These are phyloP conservation scores for Eucalyptus pauciflora DNA, from an alignment of 345 rosid species.

Conservation along the genomic window DNA sequence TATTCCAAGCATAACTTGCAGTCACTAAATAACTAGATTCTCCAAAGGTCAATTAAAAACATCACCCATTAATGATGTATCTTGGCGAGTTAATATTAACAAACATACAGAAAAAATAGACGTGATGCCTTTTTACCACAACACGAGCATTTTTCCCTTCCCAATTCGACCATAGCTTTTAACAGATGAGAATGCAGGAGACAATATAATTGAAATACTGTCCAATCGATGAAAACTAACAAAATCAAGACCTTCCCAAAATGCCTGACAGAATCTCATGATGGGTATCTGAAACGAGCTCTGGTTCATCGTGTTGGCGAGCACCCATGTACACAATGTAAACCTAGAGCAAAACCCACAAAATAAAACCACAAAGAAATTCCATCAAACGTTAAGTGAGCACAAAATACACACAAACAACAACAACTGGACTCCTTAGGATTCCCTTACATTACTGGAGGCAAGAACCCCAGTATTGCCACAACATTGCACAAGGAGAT, in stretches of 20 bases:
- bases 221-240: neutral
- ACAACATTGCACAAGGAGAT: neutral
- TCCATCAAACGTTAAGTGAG: neutral
- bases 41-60: neutral
- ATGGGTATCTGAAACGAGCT: constrained; percentile 27
- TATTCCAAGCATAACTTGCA: neutral
- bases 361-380: neutral
- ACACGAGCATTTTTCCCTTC: neutral
- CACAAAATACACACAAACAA: neutral
- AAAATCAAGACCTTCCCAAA: constrained; percentile 33
- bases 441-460: constrained; percentile 21
- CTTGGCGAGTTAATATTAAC: neutral
- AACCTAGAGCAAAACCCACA: constrained; percentile 10
- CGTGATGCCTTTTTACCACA: neutral
- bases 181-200: neutral
- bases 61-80: neutral
- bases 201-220: neutral
- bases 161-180: neutral
- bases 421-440: neutral
- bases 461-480: neutral
- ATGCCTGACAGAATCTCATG: constrained; percentile 30
- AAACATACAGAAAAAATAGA: neutral
- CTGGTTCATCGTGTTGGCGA: constrained; percentile 7
- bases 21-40: neutral
- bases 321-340: constrained; percentile 49